Conservation (phyloP, 2,329 filamentous ascomycete genomes). For the Ramularia endophylla region DNA sequence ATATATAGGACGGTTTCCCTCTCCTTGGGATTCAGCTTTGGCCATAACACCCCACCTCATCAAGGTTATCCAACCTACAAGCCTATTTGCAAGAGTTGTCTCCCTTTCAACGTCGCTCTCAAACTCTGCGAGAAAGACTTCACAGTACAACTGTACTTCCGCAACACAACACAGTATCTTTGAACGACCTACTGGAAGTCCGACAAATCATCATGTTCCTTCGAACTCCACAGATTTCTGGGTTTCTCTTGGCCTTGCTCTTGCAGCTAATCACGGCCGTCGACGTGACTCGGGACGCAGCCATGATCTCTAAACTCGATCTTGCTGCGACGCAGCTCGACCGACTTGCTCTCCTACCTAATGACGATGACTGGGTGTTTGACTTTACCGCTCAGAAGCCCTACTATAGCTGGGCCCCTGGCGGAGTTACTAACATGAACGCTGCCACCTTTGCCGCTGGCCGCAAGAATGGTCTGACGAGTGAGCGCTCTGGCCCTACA, state of each 20-base stretch:
- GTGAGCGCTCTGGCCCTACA: conserved; percentile 26
- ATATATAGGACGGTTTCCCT: conserved; percentile 17
- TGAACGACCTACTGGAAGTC: no score
- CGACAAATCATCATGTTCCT: conserved; percentile 15
- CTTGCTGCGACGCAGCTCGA: conserved; percentile 43
- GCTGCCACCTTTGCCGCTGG: conserved; percentile 47
- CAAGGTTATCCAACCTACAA: conserved; percentile 4
- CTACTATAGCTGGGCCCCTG: conserved; percentile 40
- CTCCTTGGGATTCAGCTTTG: conserved; percentile 10
- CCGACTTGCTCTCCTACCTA: conserved; percentile 36
- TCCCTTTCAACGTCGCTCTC: conserved; percentile 1
- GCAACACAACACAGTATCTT: neutral
- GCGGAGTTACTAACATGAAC: conserved; percentile 48
- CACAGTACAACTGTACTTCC: no score
- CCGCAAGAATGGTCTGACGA: conserved; percentile 43
- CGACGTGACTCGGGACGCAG: conserved; percentile 37
- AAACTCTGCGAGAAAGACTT: no score
- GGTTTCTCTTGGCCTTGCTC: conserved; percentile 20
- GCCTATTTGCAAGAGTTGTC: neutral
- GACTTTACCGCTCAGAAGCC: conserved; percentile 40
- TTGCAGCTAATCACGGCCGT: conserved; percentile 25
- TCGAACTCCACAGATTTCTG: conserved; percentile 9
- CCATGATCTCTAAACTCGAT: conserved; percentile 35
- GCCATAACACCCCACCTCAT: conserved; percentile 4
- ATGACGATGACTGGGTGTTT: conserved; percentile 43